These are phyloP conservation scores for Dendrostoma leiphaemia DNA, from an alignment of 2,329 filamentous ascomycete genomes.

Conservation along the genomic window DNA sequence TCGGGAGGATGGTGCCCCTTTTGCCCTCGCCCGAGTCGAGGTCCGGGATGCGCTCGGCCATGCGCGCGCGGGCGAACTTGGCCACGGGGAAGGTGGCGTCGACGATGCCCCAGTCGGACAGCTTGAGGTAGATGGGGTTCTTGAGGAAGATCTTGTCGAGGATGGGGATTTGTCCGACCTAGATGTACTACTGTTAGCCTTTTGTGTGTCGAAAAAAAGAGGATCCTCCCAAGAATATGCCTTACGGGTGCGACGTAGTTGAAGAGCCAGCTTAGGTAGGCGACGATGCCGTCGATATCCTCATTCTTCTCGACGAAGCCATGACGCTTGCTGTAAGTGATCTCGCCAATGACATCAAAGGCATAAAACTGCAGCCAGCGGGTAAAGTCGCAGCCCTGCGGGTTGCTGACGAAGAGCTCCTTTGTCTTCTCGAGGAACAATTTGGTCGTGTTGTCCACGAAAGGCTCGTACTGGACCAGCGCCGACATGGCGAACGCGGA, in stretches of 20 bases:
- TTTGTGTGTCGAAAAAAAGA: not conserved
- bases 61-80: slow-evolving; percentile 66
- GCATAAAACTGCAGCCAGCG: slow-evolving; percentile 78
- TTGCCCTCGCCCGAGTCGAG: slow-evolving; percentile 25
- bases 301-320: slow-evolving; percentile 73
- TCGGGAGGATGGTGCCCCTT: slow-evolving; percentile 38
- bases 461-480: slow-evolving; percentile 75
- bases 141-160: slow-evolving; percentile 70
- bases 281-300: slow-evolving; percentile 73
- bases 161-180: slow-evolving; percentile 71
- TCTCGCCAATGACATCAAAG: slow-evolving; percentile 77
- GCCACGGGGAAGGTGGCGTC: slow-evolving; percentile 72
- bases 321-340: slow-evolving; percentile 73
- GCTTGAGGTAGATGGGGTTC: slow-evolving; percentile 69
- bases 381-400: slow-evolving; percentile 59
- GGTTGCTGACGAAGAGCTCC: slow-evolving; percentile 47
- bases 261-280: slow-evolving; percentile 62
- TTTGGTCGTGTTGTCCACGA: slow-evolving; percentile 72
- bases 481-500: slow-evolving; percentile 75
- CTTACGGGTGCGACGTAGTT: slow-evolving; percentile 69
- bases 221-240: slow-evolving; percentile 1
- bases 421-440: slow-evolving; percentile 66
- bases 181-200: not conserved
- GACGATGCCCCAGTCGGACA: slow-evolving; percentile 64
- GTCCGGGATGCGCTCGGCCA: slow-evolving; percentile 61